phyloP scores from a whole-genome alignment of 495 filamentous ascomycete species.

The Pyrenula aspistea region DNA sequence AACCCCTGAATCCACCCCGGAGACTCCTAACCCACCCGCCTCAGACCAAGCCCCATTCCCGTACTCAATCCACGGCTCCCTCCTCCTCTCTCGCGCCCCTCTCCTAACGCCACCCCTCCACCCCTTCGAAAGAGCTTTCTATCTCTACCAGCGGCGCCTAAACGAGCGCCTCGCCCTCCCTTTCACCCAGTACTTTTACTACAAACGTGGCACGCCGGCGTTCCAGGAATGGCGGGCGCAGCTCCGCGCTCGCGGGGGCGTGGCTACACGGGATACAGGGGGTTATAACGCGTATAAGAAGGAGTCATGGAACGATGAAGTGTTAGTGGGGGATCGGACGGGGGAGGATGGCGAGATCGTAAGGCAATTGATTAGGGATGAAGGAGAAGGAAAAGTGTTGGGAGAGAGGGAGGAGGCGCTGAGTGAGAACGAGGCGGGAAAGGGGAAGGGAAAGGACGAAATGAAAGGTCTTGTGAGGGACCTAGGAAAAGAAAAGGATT shows the following conservation, averaged over 20 bases:
- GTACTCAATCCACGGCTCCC: constrained; percentile 62
- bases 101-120: constrained; percentile 72
- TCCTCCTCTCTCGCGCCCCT: constrained; percentile 82
- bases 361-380: constrained; percentile 62
- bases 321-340: constrained; percentile 58
- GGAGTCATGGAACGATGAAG: constrained; percentile 85
- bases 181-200: constrained; percentile 90
- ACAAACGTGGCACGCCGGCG: constrained; percentile 75
- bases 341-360: constrained; percentile 47
- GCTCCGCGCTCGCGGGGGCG: constrained; percentile 52
- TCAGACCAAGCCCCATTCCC: constrained; percentile 16
- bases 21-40: constrained; percentile 20
- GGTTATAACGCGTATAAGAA: constrained; percentile 70
- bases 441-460: constrained; percentile 55
- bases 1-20: constrained; percentile 9
- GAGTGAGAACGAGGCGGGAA: constrained; percentile 41
- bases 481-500: constrained; percentile 25
- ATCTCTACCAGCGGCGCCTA: constrained; percentile 91
- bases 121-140: constrained; percentile 83
- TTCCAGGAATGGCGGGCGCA: constrained; percentile 90
- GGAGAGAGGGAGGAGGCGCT: constrained; percentile 47
- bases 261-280: constrained; percentile 72
- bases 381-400: constrained; percentile 39
- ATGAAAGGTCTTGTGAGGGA: constrained; percentile 20
- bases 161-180: constrained; percentile 86